A percentile compares a stretch with the other conserved stretches of the same genome.
Conservation (phyloP, 2,329 filamentous ascomycete genomes). For the Fragosphaeria purpurea region DNA sequence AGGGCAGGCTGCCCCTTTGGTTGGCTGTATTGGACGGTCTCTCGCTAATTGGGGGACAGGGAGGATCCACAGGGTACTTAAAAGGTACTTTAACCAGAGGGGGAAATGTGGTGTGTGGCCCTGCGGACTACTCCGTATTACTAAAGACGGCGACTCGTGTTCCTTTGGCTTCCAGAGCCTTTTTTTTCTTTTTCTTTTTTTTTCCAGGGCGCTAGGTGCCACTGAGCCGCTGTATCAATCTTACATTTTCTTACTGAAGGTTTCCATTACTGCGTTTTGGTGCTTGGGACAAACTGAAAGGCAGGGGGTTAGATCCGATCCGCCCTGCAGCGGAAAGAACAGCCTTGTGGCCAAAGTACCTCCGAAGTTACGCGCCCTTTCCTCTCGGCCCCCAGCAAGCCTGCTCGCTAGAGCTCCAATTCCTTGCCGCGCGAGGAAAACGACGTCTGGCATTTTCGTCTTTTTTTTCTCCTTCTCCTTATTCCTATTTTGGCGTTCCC, state of each 20-base stretch:
- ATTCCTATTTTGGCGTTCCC: background rate
- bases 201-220: too few relatives aligned
- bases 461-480: slow-evolving; percentile 1
- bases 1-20: slow-evolving; percentile 5
- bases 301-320: too few relatives aligned
- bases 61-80: slow-evolving; percentile 5
- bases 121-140: too few relatives aligned
- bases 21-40: slow-evolving; percentile 8
- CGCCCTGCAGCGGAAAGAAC: too few relatives aligned
- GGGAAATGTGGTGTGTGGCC: too few relatives aligned
- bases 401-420: slow-evolving; percentile 1
- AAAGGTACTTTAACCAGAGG: background rate
- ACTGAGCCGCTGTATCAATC: too few relatives aligned
- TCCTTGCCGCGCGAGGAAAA: background rate
- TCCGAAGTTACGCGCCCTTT: background rate
- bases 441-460: background rate
- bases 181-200: background rate
- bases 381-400: slow-evolving; percentile 3
- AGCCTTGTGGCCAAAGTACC: background rate
- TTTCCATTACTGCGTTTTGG: too few relatives aligned
- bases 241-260: too few relatives aligned
- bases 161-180: too few relatives aligned
- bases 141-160: too few relatives aligned
- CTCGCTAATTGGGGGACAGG: slow-evolving; percentile 5
- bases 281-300: too few relatives aligned